Evolutionary conservation across 257 asterid species (phyloP), one percentile per base, ranked within the genome.

Genomic region (Eucommia ulmoides): DNA sequence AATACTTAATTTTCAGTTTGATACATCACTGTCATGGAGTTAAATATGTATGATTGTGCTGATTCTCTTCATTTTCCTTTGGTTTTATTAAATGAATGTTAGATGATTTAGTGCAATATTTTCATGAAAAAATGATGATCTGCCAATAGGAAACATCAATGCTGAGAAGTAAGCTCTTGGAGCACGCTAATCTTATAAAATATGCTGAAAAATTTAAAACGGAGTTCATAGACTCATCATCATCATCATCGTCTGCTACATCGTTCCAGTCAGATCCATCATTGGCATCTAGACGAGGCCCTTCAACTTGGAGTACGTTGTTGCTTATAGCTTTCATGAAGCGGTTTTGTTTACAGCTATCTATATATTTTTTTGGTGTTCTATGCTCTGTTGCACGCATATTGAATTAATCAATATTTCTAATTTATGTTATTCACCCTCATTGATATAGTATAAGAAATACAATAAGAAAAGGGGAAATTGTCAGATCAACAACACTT

Each of bases 231-330:
- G 94, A 83, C 73, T 62, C 71, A 42, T 62, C 50, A 50, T 24
- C 82, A 29, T 66, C 80, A 41, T 47, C 78, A 49, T 64, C 93
- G 22, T 70, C 86, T 23, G 54, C 20, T 29, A 68, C 74, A 22
- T 54, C 18, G 45, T 47, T 59, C 45, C 81, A 49, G 53, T 67
- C 77, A 19, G 94, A 78, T 56, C 93, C 88, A 57, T 80, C 93
- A 48, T 80, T 93, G 14, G 35, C 89, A 51, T 55, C 94, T 20
- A 73, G 47, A 58, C 65, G 51, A 45, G 76, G 75, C 55, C 78
- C 91, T 57, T 75, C 91, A 50, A 23, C 62, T 52, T 89, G 88
- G 93, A 78, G 98, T 82, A 69, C 82, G 94, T 78, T 61, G 94
- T 76, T 61, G 35, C 58, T 57, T 51, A 23, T 52, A 16, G 23